A percentile compares a stretch with the other conserved stretches of the same genome.
phyloP scores from a whole-genome alignment of 2,329 filamentous ascomycete species.

The Pseudogymnoascus destructans region DNA sequence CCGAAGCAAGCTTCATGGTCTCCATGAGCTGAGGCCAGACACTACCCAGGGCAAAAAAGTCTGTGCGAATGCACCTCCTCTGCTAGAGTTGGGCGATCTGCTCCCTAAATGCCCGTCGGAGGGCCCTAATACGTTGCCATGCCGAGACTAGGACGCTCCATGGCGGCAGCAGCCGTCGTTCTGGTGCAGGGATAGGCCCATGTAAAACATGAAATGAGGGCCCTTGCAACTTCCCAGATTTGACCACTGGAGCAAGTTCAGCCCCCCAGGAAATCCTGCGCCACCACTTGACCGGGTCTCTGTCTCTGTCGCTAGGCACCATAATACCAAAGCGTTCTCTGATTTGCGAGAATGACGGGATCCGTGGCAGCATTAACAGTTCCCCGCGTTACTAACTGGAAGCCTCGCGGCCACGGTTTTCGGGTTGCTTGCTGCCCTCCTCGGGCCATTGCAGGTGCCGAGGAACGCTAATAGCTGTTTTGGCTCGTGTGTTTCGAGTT shows the following conservation, averaged over 20 bases:
- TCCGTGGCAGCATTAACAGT: neutral
- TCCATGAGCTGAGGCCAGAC: conserved; percentile 1
- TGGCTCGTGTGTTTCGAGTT: neutral
- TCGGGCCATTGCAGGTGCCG: conserved; percentile 6
- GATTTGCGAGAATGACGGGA: neutral
- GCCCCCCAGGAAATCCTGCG: neutral
- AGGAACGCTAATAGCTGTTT: neutral
- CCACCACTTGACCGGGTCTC: neutral
- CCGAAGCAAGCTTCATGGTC: neutral
- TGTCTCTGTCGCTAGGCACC: neutral
- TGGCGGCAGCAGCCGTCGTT: conserved; percentile 4
- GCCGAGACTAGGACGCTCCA: neutral
- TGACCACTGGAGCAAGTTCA: neutral
- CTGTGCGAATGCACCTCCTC: neutral
- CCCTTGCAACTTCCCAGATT: conserved; percentile 2
- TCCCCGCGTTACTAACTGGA: neutral
- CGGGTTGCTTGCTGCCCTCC: neutral
- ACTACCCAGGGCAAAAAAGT: neutral
- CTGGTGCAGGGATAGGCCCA: conserved; percentile 5
- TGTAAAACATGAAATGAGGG: conserved; percentile 1
- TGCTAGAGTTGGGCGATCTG: neutral
- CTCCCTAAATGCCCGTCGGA: neutral
- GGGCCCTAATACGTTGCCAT: neutral
- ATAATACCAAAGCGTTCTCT: neutral
- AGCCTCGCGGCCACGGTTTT: neutral